These are phyloP conservation scores for Bryoglossum gracile DNA, from an alignment of 495 filamentous ascomycete species.

Conservation along the genomic window DNA sequence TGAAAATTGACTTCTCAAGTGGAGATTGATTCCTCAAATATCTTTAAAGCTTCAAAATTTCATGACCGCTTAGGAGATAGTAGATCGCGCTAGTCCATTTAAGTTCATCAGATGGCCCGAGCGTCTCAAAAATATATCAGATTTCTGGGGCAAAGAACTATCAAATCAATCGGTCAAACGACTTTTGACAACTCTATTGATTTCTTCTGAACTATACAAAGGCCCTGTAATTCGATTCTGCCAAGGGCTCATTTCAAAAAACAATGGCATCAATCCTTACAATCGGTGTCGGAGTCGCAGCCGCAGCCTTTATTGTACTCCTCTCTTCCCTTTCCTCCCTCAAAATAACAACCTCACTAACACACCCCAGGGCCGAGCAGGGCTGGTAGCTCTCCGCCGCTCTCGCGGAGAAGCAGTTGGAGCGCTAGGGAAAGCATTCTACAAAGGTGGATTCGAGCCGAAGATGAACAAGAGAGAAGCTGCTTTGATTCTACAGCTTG, in stretches of 20 bases:
- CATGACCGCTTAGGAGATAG: no score
- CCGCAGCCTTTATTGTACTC: slow-evolving; percentile 69
- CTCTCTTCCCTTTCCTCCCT: not conserved
- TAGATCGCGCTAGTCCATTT: no score
- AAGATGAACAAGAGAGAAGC: slow-evolving; percentile 91
- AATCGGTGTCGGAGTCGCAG: slow-evolving; percentile 69
- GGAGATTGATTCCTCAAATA: no score
- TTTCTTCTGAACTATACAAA: no score
- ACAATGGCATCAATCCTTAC: slow-evolving; percentile 67
- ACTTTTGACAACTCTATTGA: no score
- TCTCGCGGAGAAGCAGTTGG: slow-evolving; percentile 66
- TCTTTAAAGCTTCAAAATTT: no score
- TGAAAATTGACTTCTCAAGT: no score
- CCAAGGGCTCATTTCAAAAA: not conserved
- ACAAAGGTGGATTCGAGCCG: slow-evolving; percentile 95
- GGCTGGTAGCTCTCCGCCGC: slow-evolving; percentile 77
- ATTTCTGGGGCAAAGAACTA: no score
- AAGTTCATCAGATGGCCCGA: no score
- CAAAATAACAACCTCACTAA: slow-evolving; percentile 3
- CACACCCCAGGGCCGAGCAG: slow-evolving; percentile 69
- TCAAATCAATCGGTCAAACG: no score
- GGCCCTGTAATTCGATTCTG: no score
- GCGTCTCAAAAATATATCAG: no score
- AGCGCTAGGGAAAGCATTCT: slow-evolving; percentile 81
- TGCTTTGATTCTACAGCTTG: slow-evolving; percentile 80